Conservation (phyloP, 164 flowering plant genomes). For the Amborella trichopoda region DNA sequence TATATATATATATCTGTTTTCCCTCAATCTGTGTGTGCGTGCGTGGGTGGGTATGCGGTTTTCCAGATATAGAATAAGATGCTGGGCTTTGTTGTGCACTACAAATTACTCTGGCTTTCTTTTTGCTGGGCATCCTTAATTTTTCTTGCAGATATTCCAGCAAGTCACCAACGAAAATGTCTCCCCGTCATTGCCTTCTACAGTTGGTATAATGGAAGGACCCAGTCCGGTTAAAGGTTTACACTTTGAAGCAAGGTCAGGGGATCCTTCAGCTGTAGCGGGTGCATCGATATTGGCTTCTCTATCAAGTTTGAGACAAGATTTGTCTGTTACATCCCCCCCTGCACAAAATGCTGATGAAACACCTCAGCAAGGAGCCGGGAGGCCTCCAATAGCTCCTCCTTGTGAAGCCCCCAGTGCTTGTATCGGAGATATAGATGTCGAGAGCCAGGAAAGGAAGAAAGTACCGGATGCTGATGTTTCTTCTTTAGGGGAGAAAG, state of each 20-base stretch:
- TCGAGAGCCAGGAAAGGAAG: constrained; percentile 39
- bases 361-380: constrained; percentile 27
- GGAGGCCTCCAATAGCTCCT: constrained; percentile 28
- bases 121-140: too few relatives aligned
- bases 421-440: constrained; percentile 24
- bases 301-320: constrained; percentile 46
- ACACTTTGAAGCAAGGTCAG: constrained; percentile 42
- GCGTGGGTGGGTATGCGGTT: too few relatives aligned
- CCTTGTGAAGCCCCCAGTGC: constrained; percentile 23
- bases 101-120: too few relatives aligned
- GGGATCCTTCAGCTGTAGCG: constrained; percentile 68
- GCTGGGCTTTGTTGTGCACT: too few relatives aligned
- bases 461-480: constrained; percentile 26
- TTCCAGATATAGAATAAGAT: too few relatives aligned
- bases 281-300: constrained; percentile 85
- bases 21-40: too few relatives aligned
- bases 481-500: constrained; percentile 19
- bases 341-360: constrained; percentile 27
- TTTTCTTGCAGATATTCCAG: constrained; percentile 71
- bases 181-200: constrained; percentile 17
- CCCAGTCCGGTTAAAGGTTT: constrained; percentile 38
- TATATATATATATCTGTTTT: too few relatives aligned
- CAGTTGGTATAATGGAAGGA: constrained; percentile 28
- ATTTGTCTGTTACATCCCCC: constrained; percentile 45
- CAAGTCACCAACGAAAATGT: constrained; percentile 28